Evolutionary conservation across 192 early-diverging fungal species (phyloP), one percentile per base, ranked within the genome.

Genomic region (Mortierella alpina): DNA sequence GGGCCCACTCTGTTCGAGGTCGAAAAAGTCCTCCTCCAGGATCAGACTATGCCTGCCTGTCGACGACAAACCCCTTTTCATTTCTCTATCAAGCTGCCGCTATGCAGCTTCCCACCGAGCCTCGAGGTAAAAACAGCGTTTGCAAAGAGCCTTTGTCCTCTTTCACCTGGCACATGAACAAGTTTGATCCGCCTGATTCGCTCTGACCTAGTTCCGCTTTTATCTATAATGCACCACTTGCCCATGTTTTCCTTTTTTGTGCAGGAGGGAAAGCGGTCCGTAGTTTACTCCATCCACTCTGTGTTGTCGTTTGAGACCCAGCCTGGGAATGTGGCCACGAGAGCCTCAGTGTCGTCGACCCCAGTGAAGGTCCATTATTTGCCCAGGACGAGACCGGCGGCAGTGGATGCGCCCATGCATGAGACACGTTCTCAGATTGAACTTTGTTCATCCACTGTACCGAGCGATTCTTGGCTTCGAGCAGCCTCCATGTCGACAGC

Each of bases 31-130:
- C 66, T 76, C 10, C 53, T 76, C 23, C 17, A 76, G 0, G 14
- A 76, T 48, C 64, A 68, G 41, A 51, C 46, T 9, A 20, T 76
- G 14, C 52, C 66, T 6, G 41, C 53, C 1, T 76, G 67, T 49
- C 63, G 23, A 17, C 20, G 74, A 59, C 66, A 68, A 64, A 18
- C 31, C 7, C 52, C 51, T 20, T 52, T 69, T 22, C 62, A 76
- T 40, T 76, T 76, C 54, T 69, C 54, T 1, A 69, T 76, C 48
- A 76, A 76, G 47, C 48, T 76, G 44, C 74, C 74, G 15, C 67
- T 76, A 18, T 76, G 74, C 55, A 69, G 48, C 31, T 76, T 52
- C 22, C 74, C 74, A 12, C 74, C 74, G 0, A 76, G 74, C 47
- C 49, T 76, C 22, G 60, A 76, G 74, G 74, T 76, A 75, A 48